phyloP scores from a whole-genome alignment of 2,329 filamentous ascomycete species.

The Myrmaecium sp. region DNA sequence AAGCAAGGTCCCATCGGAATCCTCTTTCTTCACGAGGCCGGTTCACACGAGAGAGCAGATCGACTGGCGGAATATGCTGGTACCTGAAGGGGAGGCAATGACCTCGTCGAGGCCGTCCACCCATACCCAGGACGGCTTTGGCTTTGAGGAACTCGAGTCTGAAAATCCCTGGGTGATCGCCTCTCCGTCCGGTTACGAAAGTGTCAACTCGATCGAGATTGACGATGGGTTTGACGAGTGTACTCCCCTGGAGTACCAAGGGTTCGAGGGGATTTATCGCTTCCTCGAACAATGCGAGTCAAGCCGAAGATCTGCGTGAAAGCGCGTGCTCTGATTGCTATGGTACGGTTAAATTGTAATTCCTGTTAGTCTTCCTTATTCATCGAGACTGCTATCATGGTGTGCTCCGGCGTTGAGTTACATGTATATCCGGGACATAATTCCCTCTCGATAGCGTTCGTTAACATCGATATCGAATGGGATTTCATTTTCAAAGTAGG shows the following conservation, averaged over 20 bases:
- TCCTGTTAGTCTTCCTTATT: no score
- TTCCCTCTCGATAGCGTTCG: no score
- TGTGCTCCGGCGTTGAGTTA: no score
- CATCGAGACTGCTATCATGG: no score
- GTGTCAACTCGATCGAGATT: constrained; percentile 22
- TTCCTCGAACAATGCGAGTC: constrained; percentile 49
- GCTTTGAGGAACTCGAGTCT: constrained; percentile 16
- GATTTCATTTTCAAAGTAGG: no score
- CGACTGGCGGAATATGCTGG: constrained; percentile 42
- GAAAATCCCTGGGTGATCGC: constrained; percentile 34
- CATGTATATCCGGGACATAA: no score
- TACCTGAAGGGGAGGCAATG: constrained; percentile 18
- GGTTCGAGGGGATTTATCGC: constrained; percentile 46
- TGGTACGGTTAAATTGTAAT: no score
- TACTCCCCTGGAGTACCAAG: constrained; percentile 40
- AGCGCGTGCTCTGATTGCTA: no score
- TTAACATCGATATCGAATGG: no score
- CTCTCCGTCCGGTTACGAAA: constrained; percentile 39
- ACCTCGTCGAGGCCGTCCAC: constrained; percentile 18
- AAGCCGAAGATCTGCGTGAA: no score
- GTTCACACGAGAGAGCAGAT: constrained; percentile 23
- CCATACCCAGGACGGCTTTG: constrained; percentile 18
- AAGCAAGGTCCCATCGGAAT: constrained; percentile 31
- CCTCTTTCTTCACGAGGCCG: constrained; percentile 24
- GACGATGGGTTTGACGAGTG: constrained; percentile 11